Base-by-base conservation (phyloP, 75 land plant species). In the Cunninghamia lanceolata region DNA sequence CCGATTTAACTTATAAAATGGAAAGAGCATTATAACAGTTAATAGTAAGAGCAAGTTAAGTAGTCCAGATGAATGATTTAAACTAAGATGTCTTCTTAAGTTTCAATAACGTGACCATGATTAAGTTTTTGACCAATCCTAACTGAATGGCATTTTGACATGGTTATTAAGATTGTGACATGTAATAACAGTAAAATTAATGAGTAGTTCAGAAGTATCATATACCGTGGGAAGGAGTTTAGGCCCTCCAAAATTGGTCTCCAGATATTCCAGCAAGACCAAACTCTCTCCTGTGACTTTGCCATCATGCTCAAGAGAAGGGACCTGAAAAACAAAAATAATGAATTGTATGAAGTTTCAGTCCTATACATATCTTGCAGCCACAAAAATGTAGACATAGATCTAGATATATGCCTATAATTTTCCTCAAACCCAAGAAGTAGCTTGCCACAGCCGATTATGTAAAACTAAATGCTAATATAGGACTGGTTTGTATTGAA, bases 281-380 rank as follows among this genome's bases (percentile, higher is more conserved):
- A 90, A 32, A 85, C 91, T 90, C 76, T 90, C 91, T 50, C 53
- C 53, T 19, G 30, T 86, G 83, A 90, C 91, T 83, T 90, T 90
- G 14, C 89, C 89, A 85, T 88, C 52, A 68, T 90, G 89, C 85
- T 90, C 91, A 68, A 90, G 87, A 66, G 89, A 78, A 85, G 91
- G 91, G 81, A 90, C 91, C 89, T 90, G 74, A 79, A 86, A 68
- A 79, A 75, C 6, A 32, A 77, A 36, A 63, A 10, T 9, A 25
- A 68, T 68, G 9, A 70, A n/a, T 70, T 30, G 47, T 25, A 43
- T 70, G 0, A 2, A 32, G 34, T 10, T 79, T 38, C 1, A 39
- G 19, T 77, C 45, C 0, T 32, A 42, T 34, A 53, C 42, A 77
- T 16, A 17, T 17, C 8, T 35, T 76, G 80, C 39, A 38, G 78